These are phyloP conservation scores for Alternaria viburni DNA, from an alignment of 2,329 filamentous ascomycete species.

Conservation along the genomic window DNA sequence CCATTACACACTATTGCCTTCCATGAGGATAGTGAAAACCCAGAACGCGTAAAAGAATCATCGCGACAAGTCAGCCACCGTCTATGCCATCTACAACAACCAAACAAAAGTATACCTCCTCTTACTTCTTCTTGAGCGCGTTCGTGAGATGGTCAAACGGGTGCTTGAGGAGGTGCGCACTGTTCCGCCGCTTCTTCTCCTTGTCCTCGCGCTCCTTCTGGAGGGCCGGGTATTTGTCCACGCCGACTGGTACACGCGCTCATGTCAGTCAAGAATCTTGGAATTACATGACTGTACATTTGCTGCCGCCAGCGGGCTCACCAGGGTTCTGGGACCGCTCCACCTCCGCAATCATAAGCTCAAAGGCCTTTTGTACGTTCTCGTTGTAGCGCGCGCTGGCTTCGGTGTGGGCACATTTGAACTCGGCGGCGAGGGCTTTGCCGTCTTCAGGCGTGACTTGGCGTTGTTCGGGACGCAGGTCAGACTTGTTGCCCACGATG, in stretches of 20 bases:
- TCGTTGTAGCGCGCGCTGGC: slow-evolving; percentile 92
- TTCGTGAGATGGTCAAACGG: background rate
- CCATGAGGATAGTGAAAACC: background rate
- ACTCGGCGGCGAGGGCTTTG: slow-evolving; percentile 81
- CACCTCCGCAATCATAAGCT: slow-evolving; percentile 91
- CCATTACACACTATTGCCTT: slow-evolving; percentile 34
- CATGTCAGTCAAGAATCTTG: slow-evolving; percentile 27
- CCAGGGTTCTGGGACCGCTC: slow-evolving; percentile 92
- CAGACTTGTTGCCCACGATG: slow-evolving; percentile 96
- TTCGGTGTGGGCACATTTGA: slow-evolving; percentile 93
- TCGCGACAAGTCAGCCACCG: slow-evolving; percentile 8
- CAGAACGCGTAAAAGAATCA: background rate
- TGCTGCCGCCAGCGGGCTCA: slow-evolving; percentile 79
- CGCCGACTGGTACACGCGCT: slow-evolving; percentile 4
- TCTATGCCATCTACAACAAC: slow-evolving; percentile 30
- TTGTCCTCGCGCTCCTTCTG: slow-evolving; percentile 1
- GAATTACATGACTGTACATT: slow-evolving; percentile 82
- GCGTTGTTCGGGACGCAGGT: slow-evolving; percentile 88
- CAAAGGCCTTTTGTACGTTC: slow-evolving; percentile 91
- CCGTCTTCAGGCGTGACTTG: slow-evolving; percentile 89
- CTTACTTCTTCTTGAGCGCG: background rate
- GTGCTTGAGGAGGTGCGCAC: background rate
- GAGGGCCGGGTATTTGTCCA: slow-evolving; percentile 1
- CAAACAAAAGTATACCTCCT: background rate
- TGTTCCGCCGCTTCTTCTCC: slow-evolving; percentile 3